Percentiles rank a stretch among this genome's conserved stretches.
phyloP scores from a whole-genome alignment of 2,329 filamentous ascomycete species.

The Cryphonectria japonica region DNA sequence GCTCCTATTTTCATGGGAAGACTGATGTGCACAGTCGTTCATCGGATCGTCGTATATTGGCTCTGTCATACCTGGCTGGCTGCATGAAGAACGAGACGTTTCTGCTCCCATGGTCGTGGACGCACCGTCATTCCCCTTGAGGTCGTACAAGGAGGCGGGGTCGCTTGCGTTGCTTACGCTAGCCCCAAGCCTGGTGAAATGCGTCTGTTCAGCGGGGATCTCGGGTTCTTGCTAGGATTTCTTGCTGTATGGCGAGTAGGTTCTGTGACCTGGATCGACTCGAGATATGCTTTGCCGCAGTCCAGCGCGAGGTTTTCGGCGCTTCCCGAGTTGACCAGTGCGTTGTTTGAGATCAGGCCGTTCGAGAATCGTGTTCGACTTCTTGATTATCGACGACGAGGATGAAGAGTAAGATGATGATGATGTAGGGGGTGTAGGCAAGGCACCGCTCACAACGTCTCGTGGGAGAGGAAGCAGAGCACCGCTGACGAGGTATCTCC shows the following conservation, averaged over 20 bases:
- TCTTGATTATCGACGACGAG: neutral
- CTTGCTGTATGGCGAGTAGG: neutral
- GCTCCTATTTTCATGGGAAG: neutral
- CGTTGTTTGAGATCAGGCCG: too few species aligned
- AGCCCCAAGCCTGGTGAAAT: neutral
- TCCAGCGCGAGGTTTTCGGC: neutral
- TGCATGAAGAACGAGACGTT: neutral
- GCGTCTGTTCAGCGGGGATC: neutral
- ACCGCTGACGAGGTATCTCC: conserved; percentile 15
- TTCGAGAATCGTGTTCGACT: neutral
- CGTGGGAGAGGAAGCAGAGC: conserved; percentile 13
- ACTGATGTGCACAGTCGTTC: neutral
- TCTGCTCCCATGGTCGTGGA: neutral
- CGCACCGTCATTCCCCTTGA: neutral
- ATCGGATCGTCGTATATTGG: neutral
- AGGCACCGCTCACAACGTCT: conserved; percentile 3
- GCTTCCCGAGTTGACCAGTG: neutral
- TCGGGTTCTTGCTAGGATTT: conserved; percentile 4
- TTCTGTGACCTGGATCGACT: neutral
- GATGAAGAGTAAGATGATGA: neutral
- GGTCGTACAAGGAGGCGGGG: neutral
- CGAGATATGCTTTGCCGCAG: neutral
- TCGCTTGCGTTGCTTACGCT: neutral
- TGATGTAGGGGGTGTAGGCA: conserved; percentile 10
- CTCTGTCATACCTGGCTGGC: neutral